These are phyloP conservation scores for Pseudopyrenochaeta lycopersici DNA, from an alignment of 2,329 filamentous ascomycete species.

Conservation along the genomic window DNA sequence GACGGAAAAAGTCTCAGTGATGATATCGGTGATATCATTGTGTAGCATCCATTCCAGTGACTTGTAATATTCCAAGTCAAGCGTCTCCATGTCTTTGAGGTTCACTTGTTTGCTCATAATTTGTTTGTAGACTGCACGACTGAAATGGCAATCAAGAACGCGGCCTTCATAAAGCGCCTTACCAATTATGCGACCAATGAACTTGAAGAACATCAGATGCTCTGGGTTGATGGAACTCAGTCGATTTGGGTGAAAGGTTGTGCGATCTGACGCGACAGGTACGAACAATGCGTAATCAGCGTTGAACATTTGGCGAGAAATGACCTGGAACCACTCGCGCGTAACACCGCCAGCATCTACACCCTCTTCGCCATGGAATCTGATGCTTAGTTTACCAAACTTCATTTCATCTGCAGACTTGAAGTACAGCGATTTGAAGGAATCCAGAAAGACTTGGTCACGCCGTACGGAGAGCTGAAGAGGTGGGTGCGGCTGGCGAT, in stretches of 20 bases:
- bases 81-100: slow-evolving; percentile 98
- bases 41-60: slow-evolving; percentile 98
- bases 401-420: slow-evolving; percentile 98
- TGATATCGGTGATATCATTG: slow-evolving; percentile 97
- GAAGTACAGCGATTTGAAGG: slow-evolving; percentile 98
- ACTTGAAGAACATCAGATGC: slow-evolving; percentile 98
- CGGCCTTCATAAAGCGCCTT: slow-evolving; percentile 97
- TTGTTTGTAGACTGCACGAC: slow-evolving; percentile 96
- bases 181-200: slow-evolving; percentile 97
- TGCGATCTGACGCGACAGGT: slow-evolving; percentile 94
- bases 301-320: slow-evolving; percentile 98
- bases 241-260: slow-evolving; percentile 98
- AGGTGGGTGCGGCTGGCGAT: slow-evolving; percentile 73
- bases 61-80: slow-evolving; percentile 99
- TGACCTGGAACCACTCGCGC: slow-evolving; percentile 98
- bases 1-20: slow-evolving; percentile 94
- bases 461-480: slow-evolving; percentile 90
- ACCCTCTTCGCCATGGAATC: slow-evolving; percentile 96
- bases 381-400: slow-evolving; percentile 96
- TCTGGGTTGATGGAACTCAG: slow-evolving; percentile 93
- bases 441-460: slow-evolving; percentile 97
- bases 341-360: slow-evolving; percentile 98
- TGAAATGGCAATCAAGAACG: slow-evolving; percentile 98
- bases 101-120: slow-evolving; percentile 95
- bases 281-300: slow-evolving; percentile 96